These are phyloP conservation scores for Danielia reshetovae DNA, from an alignment of 805 yeast genomes.

Conservation along the genomic window DNA sequence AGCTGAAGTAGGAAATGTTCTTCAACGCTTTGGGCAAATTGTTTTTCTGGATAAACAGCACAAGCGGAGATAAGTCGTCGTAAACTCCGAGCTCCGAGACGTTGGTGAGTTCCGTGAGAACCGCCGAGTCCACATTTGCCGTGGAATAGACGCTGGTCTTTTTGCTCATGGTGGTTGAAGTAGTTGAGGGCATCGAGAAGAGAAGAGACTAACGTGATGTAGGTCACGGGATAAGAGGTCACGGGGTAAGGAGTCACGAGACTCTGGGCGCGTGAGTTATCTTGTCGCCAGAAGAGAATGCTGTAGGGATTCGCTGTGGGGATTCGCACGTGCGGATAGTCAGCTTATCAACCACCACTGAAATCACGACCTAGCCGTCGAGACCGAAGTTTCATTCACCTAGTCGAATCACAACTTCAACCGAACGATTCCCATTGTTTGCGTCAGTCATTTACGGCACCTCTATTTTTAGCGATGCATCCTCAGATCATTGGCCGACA, in stretches of 20 bases:
- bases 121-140: slow-evolving; percentile 12
- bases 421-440: no score
- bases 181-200: background rate
- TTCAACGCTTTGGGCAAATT: slow-evolving; percentile 31
- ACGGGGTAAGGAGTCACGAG: no score
- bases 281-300: no score
- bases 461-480: no score
- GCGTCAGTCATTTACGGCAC: no score
- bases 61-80: slow-evolving; percentile 16
- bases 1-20: slow-evolving; percentile 40
- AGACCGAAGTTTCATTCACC: no score
- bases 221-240: background rate
- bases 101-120: slow-evolving; percentile 9
- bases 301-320: no score
- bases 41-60: slow-evolving; percentile 24
- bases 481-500: no score
- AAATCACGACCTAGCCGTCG: no score
- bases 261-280: no score
- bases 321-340: background rate
- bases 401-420: no score
- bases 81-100: slow-evolving; percentile 10
- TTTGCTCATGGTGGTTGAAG: background rate
- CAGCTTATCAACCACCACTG: no score
- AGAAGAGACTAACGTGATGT: background rate
- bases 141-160: slow-evolving; percentile 4